phyloP scores from a whole-genome alignment of 176 grass and related monocot genomes.

The Coix lacrymajobi region DNA sequence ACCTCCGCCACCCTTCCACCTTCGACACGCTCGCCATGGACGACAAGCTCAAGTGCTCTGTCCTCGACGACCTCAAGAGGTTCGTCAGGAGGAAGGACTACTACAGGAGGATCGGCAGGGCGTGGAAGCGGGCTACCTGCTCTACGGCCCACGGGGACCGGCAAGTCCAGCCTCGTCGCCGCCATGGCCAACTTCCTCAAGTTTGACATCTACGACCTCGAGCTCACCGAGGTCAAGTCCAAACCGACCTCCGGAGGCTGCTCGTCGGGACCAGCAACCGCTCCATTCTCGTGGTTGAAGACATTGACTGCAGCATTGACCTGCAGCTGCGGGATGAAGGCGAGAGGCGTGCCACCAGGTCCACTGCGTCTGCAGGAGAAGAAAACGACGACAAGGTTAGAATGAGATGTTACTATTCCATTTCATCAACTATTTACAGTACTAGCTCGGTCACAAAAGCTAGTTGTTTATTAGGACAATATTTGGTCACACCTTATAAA shows the following conservation, averaged over 20 bases:
- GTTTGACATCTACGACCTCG: slow-evolving; percentile 60
- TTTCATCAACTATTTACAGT: not conserved
- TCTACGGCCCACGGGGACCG: slow-evolving; percentile 25
- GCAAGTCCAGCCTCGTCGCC: slow-evolving; percentile 45
- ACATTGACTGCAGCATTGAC: slow-evolving; percentile 47
- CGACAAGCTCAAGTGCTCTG: slow-evolving; percentile 9
- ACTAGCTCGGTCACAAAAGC: not conserved
- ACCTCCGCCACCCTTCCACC: slow-evolving; percentile 56
- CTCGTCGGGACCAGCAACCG: slow-evolving; percentile 36
- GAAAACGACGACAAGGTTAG: slow-evolving; percentile 27
- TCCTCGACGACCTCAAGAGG: slow-evolving; percentile 42
- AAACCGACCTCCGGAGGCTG: slow-evolving; percentile 37
- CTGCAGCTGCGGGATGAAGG: slow-evolving; percentile 21
- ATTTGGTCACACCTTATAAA: not conserved
- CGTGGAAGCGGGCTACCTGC: slow-evolving; percentile 65
- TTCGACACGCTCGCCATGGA: slow-evolving; percentile 66
- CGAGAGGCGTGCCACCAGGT: not conserved
- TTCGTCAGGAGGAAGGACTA: slow-evolving; percentile 52
- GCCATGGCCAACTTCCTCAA: slow-evolving; percentile 58
- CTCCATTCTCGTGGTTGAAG: slow-evolving; percentile 44
- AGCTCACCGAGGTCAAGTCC: slow-evolving; percentile 38
- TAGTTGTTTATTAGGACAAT: not conserved
- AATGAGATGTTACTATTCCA: not conserved
- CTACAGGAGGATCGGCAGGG: slow-evolving; percentile 51
- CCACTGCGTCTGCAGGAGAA: not conserved